Base-by-base conservation (phyloP, 768 basidiomycete species). In the Suillus variegatus region DNA sequence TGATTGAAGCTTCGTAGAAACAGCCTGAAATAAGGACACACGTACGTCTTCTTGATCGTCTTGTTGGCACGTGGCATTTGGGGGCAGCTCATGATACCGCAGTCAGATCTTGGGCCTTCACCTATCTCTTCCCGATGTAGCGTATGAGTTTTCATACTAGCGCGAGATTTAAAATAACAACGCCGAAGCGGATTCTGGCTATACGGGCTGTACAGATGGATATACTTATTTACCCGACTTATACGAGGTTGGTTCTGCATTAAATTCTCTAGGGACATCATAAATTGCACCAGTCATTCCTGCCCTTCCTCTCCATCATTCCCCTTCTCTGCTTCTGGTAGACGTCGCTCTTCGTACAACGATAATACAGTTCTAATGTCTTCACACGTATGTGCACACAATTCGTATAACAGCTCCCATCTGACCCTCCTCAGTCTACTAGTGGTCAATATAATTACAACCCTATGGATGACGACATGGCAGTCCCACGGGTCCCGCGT, bases 141-240 rank as follows among this genome's bases (percentile, higher is more conserved):
- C 62, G 65, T 70, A 62, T 64, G 56, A 72, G 66, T 66, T 74
- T 75, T 73, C 66, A 65, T 64, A 68, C 71, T 68, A 64, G 69
- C 65, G 61, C 54, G 65, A 67, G 67, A 68, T 75, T 71, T 68
- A 74, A 74, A 75, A 74, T 74, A 74, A 69, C 74, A 69, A 63
- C 67, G 67, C 76, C 75, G 68, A 74, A 64, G 64, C 63, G 43
- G 63, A 12, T 61, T 68, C 64, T 66, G 65, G 69, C 73, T 69
- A 67, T 71, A 69, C 67, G 69, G 70, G 72, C 75, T 75, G 74
- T 75, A 75, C 74, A 70, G 68, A 71, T 75, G 76, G 76, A 67
- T 74, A 73, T 75, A 75, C 72, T 68, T 74, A 76, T 69, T 74
- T 67, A 73, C 61, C 58, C 65, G 66, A 74, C 41, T 41, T 63